These are phyloP conservation scores for Madurella mycetomatis DNA, from an alignment of 2,329 filamentous ascomycete species.

Conservation along the genomic window DNA sequence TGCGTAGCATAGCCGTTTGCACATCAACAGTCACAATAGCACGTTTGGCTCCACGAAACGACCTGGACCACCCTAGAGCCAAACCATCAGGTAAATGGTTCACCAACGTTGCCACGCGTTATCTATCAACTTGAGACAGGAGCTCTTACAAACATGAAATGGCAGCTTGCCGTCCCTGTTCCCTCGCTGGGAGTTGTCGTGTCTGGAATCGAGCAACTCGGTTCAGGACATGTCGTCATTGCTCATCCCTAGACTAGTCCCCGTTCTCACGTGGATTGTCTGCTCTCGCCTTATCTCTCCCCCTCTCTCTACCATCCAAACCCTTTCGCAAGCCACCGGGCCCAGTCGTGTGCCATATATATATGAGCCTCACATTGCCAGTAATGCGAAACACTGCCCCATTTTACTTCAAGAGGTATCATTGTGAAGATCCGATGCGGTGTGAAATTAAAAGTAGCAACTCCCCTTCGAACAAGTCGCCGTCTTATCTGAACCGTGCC, in stretches of 20 bases:
- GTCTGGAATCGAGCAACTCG: conserved; percentile 1
- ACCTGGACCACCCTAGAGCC: neutral
- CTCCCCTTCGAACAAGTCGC: conserved; percentile 11
- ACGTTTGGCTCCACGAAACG: too few species aligned
- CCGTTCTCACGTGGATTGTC: neutral
- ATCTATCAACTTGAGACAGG: neutral
- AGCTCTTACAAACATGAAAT: neutral
- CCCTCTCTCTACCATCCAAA: neutral
- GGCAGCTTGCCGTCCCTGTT: neutral
- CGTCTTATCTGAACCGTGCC: conserved; percentile 68
- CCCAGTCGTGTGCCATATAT: conserved; percentile 3
- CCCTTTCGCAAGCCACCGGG: neutral
- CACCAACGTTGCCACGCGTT: neutral
- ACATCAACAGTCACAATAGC: too few species aligned
- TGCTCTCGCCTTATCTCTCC: neutral
- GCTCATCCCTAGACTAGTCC: neutral
- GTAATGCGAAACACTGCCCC: conserved; percentile 17
- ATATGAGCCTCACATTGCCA: conserved; percentile 15
- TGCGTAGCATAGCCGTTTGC: too few species aligned
- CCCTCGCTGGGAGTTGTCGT: conserved; percentile 8
- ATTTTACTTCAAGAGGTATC: conserved; percentile 27
- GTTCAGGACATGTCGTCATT: conserved; percentile 8
- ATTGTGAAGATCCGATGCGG: conserved; percentile 26
- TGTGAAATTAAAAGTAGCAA: conserved; percentile 20
- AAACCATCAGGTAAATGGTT: neutral